Base-by-base conservation (phyloP, 1,284 basidiomycete species). In the Malassezia nana region DNA sequence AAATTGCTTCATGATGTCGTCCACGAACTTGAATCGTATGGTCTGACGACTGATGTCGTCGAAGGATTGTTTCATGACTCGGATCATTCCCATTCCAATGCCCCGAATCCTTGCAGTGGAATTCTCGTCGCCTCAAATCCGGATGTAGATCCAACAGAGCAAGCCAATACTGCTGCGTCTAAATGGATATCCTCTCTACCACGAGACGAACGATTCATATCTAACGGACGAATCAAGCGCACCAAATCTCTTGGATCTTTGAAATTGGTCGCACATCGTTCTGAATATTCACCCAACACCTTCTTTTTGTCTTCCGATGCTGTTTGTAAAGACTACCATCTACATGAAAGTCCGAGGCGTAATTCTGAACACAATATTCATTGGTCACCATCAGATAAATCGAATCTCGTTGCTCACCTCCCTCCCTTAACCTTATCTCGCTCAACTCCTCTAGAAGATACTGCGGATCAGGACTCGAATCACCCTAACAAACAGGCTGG, bases 1-100 rank as follows among this genome's bases (percentile, higher is more conserved):
- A 90, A 89, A 68, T 79, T 94, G 47, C 89, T 96, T 69, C 88
- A 89, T 66, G 81, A 84, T 71, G 83, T 91, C 42, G 87, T 86
- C 0, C 76, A 78, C 15, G 90, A 96, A 74, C 82, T 96, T 26
- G 79, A 82, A 7, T 79, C 81, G 6, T 78, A 91, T 47, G 90
- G 89, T 7, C 78, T 92, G 4, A 81, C 81, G 42, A 84, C 79
- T 0, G 76, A 78, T 6, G 78, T 82, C 0, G 75, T 83, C n/a
- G 75, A 79, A 46, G 76, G 77, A 46, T 74, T 81, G 7, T 73
- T 81, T 18, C 40, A 62, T 13, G 63, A 62, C 3, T 52, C 58
- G 6, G 62, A 38, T 9, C 8, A 6, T 18, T 18, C 16, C 9
- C 35, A 38, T 18, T 18, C 16, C 6, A 18, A n/a, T 3, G 18